Evolutionary conservation across 495 filamentous ascomycete genomes (phyloP).

Genomic region (Amorphotheca resinae): DNA sequence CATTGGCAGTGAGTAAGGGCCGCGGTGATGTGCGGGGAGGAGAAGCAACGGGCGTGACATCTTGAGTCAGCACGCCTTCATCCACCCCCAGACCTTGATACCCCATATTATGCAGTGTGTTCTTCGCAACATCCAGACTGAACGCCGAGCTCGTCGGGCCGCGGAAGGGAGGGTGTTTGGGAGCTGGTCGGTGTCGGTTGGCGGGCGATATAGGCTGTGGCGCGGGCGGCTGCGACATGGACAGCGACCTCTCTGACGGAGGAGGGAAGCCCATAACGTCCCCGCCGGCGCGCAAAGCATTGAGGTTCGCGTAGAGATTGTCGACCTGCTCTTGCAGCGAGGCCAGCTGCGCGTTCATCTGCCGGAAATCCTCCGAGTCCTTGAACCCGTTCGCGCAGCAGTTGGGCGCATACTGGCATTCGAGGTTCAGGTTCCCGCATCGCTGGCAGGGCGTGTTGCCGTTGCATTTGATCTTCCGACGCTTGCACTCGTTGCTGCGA

Average conservation of each 20-base stretch:
- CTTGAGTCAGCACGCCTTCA: constrained; percentile 36
- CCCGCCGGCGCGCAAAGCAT: constrained; percentile 36
- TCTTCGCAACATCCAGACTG: constrained; percentile 77
- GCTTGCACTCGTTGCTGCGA: constrained; percentile 71
- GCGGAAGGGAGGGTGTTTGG: constrained; percentile 53
- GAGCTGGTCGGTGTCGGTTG: constrained; percentile 9
- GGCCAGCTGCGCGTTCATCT: constrained; percentile 60
- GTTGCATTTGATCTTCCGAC: constrained; percentile 89
- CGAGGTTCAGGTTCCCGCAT: constrained; percentile 69
- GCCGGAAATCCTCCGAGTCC: constrained; percentile 77
- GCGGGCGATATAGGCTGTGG: constrained; percentile 10
- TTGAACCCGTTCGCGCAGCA: constrained; percentile 72
- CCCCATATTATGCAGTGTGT: constrained; percentile 80
- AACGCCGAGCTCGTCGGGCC: constrained; percentile 81
- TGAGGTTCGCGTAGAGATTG: constrained; percentile 55
- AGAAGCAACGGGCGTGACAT: constrained; percentile 40
- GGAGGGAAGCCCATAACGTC: constrained; percentile 13
- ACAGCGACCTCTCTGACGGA: constrained; percentile 16
- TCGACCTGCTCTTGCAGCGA: constrained; percentile 79
- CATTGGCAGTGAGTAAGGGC: constrained; percentile 21
- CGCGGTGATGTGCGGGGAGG: constrained; percentile 27
- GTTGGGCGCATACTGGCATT: constrained; percentile 84
- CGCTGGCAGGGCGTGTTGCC: constrained; percentile 71
- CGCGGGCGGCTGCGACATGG: constrained; percentile 12
- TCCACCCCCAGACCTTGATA: constrained; percentile 46